Evolutionary conservation across 352 stramenopile genomes (phyloP).

Genomic region (Plasmopara muralis): DNA sequence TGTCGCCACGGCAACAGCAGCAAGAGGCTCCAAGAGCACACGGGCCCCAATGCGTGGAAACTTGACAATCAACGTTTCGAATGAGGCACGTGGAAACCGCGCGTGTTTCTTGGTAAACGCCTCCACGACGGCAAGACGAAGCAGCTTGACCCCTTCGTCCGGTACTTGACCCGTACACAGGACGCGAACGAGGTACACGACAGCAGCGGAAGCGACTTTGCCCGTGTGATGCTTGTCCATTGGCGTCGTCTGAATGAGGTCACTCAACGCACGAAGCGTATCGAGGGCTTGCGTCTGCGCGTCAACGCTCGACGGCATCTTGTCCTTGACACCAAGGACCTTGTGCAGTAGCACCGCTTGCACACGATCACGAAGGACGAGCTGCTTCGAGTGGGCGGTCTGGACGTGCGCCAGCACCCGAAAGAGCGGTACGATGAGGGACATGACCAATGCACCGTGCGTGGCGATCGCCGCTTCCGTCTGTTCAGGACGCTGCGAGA

Average conservation of each 20-base stretch:
- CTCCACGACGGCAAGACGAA: constrained; percentile 34
- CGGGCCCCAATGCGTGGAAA: constrained; percentile 44
- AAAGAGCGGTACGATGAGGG: constrained; percentile 60
- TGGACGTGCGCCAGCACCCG: constrained; percentile 43
- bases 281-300: constrained; percentile 21
- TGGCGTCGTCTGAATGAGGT: constrained; percentile 37
- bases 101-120: constrained; percentile 81
- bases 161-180: constrained; percentile 21
- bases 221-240: constrained; percentile 60
- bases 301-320: constrained; percentile 16
- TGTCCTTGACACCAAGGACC: constrained; percentile 55
- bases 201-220: constrained; percentile 48
- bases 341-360: constrained; percentile 64
- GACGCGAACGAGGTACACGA: constrained; percentile 60
- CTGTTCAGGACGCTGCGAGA: constrained; percentile 24
- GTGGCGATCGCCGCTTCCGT: constrained; percentile 11
- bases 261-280: constrained; percentile 31
- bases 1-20: constrained; percentile 33
- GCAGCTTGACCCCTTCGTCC: constrained; percentile 25
- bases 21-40: constrained; percentile 50
- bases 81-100: constrained; percentile 57
- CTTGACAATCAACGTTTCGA: constrained; percentile 62
- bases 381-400: constrained; percentile 52
- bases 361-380: constrained; percentile 67
- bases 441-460: constrained; percentile 32